A percentile compares a stretch with the other conserved stretches of the same genome.
Conservation (phyloP, 352 stramenopile genomes). For the Globisporangium nagaii region DNA sequence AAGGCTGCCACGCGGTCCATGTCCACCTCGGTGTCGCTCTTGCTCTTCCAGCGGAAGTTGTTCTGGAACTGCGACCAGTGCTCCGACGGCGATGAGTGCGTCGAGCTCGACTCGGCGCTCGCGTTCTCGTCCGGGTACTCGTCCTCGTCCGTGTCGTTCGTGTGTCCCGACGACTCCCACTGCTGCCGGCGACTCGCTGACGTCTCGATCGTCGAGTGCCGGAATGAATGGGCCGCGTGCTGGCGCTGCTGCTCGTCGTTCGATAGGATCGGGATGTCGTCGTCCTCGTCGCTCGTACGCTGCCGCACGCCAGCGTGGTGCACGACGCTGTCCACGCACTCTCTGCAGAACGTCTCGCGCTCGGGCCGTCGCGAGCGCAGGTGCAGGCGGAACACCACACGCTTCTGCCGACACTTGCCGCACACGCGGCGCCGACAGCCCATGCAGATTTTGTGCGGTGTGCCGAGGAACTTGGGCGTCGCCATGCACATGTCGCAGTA, state of each 20-base stretch:
- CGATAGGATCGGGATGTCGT: conserved; percentile 16
- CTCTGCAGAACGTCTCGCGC: conserved; percentile 45
- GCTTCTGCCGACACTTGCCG: conserved; percentile 36
- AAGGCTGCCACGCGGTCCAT: conserved; percentile 24
- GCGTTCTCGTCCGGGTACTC: background rate
- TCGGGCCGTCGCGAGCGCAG: conserved; percentile 34
- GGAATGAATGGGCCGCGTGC: background rate
- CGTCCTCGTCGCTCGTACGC: conserved; percentile 20
- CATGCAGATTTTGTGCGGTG: conserved; percentile 36
- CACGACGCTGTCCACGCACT: conserved; percentile 49
- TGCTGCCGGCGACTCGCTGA: background rate
- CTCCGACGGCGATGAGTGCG: conserved; percentile 5
- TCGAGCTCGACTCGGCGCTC: background rate
- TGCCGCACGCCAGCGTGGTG: conserved; percentile 5
- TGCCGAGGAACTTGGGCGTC: conserved; percentile 26
- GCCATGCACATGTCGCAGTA: conserved; percentile 49
- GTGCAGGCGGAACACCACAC: conserved; percentile 43
- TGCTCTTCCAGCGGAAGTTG: background rate
- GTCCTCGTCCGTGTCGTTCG: background rate
- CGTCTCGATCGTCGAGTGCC: background rate
- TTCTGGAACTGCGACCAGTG: background rate
- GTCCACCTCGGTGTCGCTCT: conserved; percentile 13
- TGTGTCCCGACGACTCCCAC: background rate
- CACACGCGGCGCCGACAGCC: conserved; percentile 58
- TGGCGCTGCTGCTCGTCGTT: background rate